Base-by-base conservation (phyloP, 305 asterid genomes). In the Solanum hybrid region DNA sequence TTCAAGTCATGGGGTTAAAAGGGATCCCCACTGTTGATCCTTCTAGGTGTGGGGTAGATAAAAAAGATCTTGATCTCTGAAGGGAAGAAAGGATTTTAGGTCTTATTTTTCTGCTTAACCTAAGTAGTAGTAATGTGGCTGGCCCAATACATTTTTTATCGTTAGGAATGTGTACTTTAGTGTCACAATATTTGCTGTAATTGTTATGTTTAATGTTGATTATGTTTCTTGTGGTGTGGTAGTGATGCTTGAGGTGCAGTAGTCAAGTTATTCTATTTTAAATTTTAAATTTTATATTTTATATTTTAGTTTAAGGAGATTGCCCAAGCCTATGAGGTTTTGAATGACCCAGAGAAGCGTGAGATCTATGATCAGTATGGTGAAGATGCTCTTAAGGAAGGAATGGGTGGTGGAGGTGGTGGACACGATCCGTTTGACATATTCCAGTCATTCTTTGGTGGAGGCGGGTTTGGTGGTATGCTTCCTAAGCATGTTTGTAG, bases 351-450 rank as follows among this genome's bases (percentile, higher is more conserved):
- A 0, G 99, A 97, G 92, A 97, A 97, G 93, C 98, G 99, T 42
- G 98, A 96, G 86, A 94, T 96, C 36, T 97, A 97, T 51, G 99
- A 97, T 91, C 98, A 95, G 88, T 96, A 97, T 91, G 99, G 99
- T 86, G 99, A 97, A 93, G 99, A 97, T 91, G 98, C 97, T 51
- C 93, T 97, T 42, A 96, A 97, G 94, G 99, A 97, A 92, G 99
- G 99, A 95, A 95, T 97, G 98, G 98, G 98, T 71, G 98, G 98
- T 73, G 96, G 95, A 34, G 97, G 97, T 7, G 89, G 88, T 4
- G 90, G 71, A 71, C 98, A 97, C 89, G 96, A 93, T 90, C 98
- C 98, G 13, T 96, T 97, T 90, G 98, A 97, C 92, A 94, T 97
- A 76, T 97, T 97, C 82, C 95, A 93, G 87, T 94, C 98, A 80